Evolutionary conservation across 2,329 filamentous ascomycete species (phyloP), one percentile per base, ranked within the genome.

Genomic region (Helotiales sp.): DNA sequence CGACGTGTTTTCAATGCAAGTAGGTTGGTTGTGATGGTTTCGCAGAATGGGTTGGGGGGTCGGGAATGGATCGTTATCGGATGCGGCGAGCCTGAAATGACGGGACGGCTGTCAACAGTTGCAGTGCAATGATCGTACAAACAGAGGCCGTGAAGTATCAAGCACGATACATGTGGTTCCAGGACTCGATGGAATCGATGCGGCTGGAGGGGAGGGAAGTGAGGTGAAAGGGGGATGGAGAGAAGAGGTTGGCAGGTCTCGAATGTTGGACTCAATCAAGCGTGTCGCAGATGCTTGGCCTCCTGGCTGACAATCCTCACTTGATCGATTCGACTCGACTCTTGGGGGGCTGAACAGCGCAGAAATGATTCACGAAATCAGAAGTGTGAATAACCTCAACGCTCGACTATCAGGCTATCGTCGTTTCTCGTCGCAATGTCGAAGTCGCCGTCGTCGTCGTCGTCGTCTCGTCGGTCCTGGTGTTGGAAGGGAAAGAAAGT

Each of bases 1-100:
- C 47, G 49, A 66, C 50, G 64, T 61, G 58, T 63, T 55, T 66
- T 63, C 58, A 62, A 61, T 61, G 68, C 59, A 66, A 20, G 40
- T n/a, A 45, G 17, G 17, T 6, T 20, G 64, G 55, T 69, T 55
- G 65, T 52, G 69, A 71, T 72, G 68, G 30, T 65, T 57, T 69
- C 68, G 67, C 66, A 45, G 32, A 65, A 63, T 61, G 70, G 68
- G 64, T n/a, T n/a, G n/a, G n/a, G 63, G 43, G 61, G 62, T 37
- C n/a, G 52, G 52, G 43, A 63, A 61, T 22, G 17, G 65, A 66
- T 59, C 22, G 68, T 62, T 63, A 64, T 72, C 61, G 68, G 68
- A 71, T 71, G 73, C 72, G 65, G 72, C 67, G 69, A 70, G 70
- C 70, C 68, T 69, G 54, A 26, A 43, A 50, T 20, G 32, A 49